Percentiles rank a stretch among this genome's conserved stretches.
These are phyloP conservation scores for Hortaea sp. DNA, from an alignment of 2,329 filamentous ascomycete species.

Conservation along the genomic window DNA sequence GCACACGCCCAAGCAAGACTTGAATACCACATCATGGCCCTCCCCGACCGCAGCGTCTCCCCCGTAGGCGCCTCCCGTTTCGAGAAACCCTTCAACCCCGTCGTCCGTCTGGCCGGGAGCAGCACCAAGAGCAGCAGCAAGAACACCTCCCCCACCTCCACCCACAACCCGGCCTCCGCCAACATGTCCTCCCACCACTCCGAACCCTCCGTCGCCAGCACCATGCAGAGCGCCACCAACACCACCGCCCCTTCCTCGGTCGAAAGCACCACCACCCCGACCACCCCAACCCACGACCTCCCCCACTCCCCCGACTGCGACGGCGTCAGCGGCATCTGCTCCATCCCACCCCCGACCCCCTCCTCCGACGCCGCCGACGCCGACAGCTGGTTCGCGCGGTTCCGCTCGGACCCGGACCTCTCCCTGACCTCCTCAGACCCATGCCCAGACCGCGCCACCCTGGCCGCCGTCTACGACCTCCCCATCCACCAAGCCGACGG, in stretches of 20 bases:
- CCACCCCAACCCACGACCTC: constrained; percentile 4
- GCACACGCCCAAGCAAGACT: too few species aligned
- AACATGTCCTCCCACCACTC: constrained; percentile 7
- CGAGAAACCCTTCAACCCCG: constrained; percentile 18
- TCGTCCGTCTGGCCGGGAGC: constrained; percentile 1
- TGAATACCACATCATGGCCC: too few species aligned
- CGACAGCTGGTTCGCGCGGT: constrained; percentile 27
- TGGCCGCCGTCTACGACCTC: constrained; percentile 24
- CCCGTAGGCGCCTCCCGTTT: constrained; percentile 22
- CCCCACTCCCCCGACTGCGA: neutral
- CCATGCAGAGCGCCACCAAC: constrained; percentile 1
- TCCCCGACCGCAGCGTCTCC: constrained; percentile 12
- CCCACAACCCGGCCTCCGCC: neutral
- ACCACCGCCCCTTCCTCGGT: constrained; percentile 1
- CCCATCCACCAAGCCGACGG: constrained; percentile 51
- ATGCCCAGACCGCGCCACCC: constrained; percentile 22
- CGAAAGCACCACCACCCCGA: neutral
- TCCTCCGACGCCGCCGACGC: constrained; percentile 5
- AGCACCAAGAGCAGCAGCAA: constrained; percentile 7
- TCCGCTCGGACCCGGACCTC: constrained; percentile 21
- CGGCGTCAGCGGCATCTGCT: neutral
- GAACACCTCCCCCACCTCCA: neutral
- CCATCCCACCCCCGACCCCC: neutral
- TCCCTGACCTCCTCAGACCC: constrained; percentile 19
- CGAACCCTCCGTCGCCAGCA: constrained; percentile 9